Evolutionary conservation across 2,329 filamentous ascomycete genomes (phyloP), one percentile per base, ranked within the genome.

Genomic region (Xylaria sp.): DNA sequence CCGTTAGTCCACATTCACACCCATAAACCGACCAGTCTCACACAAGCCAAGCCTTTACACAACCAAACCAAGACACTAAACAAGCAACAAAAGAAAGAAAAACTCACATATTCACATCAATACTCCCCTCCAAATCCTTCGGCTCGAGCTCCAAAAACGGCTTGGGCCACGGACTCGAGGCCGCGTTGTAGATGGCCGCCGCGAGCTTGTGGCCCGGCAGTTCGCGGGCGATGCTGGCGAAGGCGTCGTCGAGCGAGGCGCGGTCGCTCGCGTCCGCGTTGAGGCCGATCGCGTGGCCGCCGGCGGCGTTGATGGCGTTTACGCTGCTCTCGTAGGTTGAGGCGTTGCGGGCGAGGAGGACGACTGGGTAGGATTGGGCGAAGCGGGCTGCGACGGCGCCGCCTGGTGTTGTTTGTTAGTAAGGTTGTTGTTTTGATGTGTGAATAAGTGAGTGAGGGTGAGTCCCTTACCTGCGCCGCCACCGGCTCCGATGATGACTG

Each of bases 181-280:
- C 80, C n/a, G 86, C 87, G 66, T 92, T 92, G 76, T 85, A 92
- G 19, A 92, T 75, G 3, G 88, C 89, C 0, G 87, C 88, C 1
- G 81, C 83, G 4, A 85, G 75, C 62, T 78, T 79, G 58, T 79
- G 78, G 1, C 75, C 77, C 0, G 81, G 78, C 37, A 88, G 80
- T 63, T 87, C 79, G 62, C 82, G 75, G 64, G 81, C 76, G 68
- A 91, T 86, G 52, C 78, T 72, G 8, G 83, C 76, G 58, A 91
- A 85, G 0, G 88, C 88, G 2, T 75, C 73, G 51, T 79, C 78
- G 0, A 69, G 50, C 3, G 67, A 68, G 42, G 59, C 60, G 3
- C 76, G 70, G 54, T 79, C 78, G 0, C 82, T 77, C 0, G 87
- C 80, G 67, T 91, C 87, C 2, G 89, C 82, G 4, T 81, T 79